Conservation (phyloP, 345 rosid genomes). For the Eucalyptus pauciflora region DNA sequence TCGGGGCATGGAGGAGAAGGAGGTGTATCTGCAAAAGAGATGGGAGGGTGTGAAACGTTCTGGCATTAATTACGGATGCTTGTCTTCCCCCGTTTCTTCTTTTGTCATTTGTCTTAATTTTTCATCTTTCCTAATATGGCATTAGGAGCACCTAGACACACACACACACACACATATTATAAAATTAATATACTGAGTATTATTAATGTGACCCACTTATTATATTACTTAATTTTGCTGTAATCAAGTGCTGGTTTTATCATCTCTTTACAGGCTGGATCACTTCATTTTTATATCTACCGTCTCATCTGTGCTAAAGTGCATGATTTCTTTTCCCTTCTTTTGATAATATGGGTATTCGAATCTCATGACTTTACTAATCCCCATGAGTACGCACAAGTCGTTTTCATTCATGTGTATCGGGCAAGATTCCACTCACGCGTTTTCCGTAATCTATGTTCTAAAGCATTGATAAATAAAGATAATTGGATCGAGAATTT, state of each 20-base stretch:
- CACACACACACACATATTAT: not conserved
- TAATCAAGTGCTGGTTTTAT: accelerated
- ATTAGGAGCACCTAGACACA: not conserved
- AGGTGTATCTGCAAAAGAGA: not conserved
- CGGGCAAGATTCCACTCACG: accelerated
- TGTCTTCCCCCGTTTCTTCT: not conserved
- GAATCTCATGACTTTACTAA: not conserved
- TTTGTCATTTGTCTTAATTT: not conserved
- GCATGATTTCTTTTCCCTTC: not conserved
- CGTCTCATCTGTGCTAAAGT: accelerated
- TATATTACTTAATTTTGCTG: not conserved
- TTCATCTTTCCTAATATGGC: not conserved
- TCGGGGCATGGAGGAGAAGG: not conserved
- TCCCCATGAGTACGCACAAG: not conserved
- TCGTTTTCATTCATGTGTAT: not conserved
- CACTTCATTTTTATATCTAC: not conserved
- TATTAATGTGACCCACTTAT: not conserved
- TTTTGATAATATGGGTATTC: not conserved
- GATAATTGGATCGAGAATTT: not conserved
- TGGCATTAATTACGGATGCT: not conserved
- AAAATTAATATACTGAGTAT: not conserved
- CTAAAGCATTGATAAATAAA: not conserved
- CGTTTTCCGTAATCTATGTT: not conserved
- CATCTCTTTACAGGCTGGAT: not conserved
- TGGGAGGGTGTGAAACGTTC: not conserved